phyloP scores from a whole-genome alignment of 2,329 filamentous ascomycete species.

The Ophiostoma montium region DNA sequence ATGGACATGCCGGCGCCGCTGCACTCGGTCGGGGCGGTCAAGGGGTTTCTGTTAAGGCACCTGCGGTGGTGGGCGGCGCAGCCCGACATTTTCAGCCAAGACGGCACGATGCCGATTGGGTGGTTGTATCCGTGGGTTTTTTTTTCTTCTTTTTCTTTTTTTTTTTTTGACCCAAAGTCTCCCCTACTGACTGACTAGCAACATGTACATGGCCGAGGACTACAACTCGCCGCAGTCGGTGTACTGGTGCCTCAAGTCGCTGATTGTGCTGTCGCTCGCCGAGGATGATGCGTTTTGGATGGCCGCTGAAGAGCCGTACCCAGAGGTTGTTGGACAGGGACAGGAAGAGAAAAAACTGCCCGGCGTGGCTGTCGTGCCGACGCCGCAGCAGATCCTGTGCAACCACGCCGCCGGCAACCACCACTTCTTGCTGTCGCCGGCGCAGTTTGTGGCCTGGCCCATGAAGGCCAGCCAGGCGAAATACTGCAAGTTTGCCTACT shows the following conservation, averaged over 20 bases:
- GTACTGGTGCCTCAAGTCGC: conserved; percentile 39
- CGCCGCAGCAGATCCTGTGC: conserved; percentile 27
- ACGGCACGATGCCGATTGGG: conserved; percentile 30
- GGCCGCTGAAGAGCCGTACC: conserved; percentile 23
- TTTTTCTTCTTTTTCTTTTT: too few relatives aligned
- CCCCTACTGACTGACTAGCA: conserved; percentile 14
- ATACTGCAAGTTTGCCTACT: conserved; percentile 28
- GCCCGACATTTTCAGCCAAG: conserved; percentile 25
- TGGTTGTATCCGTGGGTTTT: conserved; percentile 15
- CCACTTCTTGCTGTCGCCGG: conserved; percentile 25
- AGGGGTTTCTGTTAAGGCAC: conserved; percentile 29
- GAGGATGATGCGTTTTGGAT: conserved; percentile 31
- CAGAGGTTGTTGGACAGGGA: conserved; percentile 8
- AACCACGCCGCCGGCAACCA: conserved; percentile 18
- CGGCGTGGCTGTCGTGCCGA: conserved; percentile 29
- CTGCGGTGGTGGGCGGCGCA: conserved; percentile 28
- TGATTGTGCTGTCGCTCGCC: conserved; percentile 27
- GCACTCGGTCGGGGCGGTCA: conserved; percentile 22
- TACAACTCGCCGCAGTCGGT: conserved; percentile 43
- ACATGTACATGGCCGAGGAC: conserved; percentile 41
- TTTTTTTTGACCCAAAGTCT: too few relatives aligned
- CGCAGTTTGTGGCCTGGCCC: conserved; percentile 21
- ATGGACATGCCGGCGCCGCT: conserved; percentile 23
- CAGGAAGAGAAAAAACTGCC: too few relatives aligned
- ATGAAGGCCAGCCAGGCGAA: conserved; percentile 24